phyloP scores from a whole-genome alignment of 495 filamentous ascomycete genomes.

The Daldinia grandis region DNA sequence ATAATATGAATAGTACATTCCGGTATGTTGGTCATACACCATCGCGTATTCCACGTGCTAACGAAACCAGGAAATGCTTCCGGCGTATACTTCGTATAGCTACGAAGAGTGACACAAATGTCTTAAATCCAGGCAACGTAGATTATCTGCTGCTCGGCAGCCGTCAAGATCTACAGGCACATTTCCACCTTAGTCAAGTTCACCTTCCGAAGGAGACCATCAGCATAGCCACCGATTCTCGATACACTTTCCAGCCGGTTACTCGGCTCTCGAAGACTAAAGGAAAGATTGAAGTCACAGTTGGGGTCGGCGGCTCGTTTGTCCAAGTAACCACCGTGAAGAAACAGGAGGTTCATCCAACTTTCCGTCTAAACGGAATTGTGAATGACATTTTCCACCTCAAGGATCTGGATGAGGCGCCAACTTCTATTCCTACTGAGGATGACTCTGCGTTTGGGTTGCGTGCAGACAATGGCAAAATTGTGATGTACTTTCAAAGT shows the following conservation, averaged over 20 bases:
- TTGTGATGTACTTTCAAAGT: conserved; percentile 72
- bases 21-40: conserved; percentile 43
- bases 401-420: conserved; percentile 69
- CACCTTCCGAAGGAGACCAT: conserved; percentile 73
- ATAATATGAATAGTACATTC: conserved; percentile 74
- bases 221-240: conserved; percentile 68
- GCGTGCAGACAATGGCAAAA: conserved; percentile 70
- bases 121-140: conserved; percentile 67
- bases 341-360: conserved; percentile 70
- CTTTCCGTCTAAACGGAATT: conserved; percentile 63
- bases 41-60: conserved; percentile 11
- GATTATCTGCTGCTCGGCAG: conserved; percentile 69
- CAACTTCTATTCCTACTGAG: conserved; percentile 67
- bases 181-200: conserved; percentile 69
- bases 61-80: conserved; percentile 63
- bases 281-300: conserved; percentile 70
- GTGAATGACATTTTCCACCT: conserved; percentile 74
- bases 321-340: conserved; percentile 73
- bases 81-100: conserved; percentile 64
- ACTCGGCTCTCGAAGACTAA: conserved; percentile 70
- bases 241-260: conserved; percentile 70
- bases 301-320: conserved; percentile 71
- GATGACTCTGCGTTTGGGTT: conserved; percentile 74
- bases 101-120: conserved; percentile 61
- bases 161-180: conserved; percentile 67